Conservation (phyloP, 768 basidiomycete genomes). For the Exsudoporus frostii region DNA sequence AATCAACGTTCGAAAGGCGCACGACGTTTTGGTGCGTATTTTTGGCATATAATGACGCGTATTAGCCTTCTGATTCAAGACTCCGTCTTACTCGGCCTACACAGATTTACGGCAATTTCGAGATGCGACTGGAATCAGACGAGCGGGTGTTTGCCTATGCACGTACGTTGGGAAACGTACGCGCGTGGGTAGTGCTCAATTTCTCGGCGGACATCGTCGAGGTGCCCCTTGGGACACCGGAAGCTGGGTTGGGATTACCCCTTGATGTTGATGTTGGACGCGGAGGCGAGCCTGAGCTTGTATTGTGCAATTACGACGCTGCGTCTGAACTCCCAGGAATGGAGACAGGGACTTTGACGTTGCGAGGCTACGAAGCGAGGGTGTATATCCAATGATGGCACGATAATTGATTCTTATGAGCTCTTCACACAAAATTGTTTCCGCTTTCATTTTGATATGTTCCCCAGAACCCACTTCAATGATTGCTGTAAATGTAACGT, state of each 20-base stretch:
- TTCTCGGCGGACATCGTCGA: constrained; percentile 34
- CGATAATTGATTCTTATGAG: no score
- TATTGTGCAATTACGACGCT: constrained; percentile 26
- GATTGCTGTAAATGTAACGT: no score
- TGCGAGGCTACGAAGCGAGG: constrained; percentile 32
- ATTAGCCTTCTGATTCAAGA: neutral
- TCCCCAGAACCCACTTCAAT: no score
- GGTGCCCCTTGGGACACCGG: constrained; percentile 1
- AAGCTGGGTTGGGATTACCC: neutral
- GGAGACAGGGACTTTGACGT: constrained; percentile 2
- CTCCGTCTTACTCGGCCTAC: no score
- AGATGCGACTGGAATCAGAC: constrained; percentile 43
- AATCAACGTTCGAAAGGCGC: constrained; percentile 48
- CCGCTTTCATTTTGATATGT: no score
- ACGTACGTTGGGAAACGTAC: constrained; percentile 34
- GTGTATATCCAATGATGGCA: constrained; percentile 9
- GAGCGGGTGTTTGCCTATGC: constrained; percentile 54
- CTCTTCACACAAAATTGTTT: no score
- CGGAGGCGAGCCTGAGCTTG: neutral
- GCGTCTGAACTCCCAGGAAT: neutral
- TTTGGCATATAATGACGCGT: no score
- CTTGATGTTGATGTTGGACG: neutral
- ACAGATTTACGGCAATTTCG: constrained; percentile 63
- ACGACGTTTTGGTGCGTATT: constrained; percentile 49
- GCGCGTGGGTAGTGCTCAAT: constrained; percentile 46